Conservation (phyloP, 768 basidiomycete species). For the Amyloporia xantha region DNA sequence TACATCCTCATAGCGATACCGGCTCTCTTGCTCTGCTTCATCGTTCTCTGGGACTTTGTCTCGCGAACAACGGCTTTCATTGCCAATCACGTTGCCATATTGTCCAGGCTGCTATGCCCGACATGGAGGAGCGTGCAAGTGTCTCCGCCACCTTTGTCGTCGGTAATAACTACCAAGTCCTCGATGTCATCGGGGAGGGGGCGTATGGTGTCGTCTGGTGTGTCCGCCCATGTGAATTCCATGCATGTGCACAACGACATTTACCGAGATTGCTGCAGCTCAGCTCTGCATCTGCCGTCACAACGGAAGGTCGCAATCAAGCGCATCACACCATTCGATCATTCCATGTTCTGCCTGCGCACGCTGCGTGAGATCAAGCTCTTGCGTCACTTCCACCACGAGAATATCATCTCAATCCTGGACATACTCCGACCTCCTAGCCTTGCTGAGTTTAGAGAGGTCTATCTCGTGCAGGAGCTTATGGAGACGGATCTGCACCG, state of each 20-base stretch:
- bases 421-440: conserved; percentile 80
- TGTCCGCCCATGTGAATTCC: too few relatives aligned
- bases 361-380: conserved; percentile 95
- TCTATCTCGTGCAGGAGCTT: conserved; percentile 68
- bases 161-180: conserved; percentile 75
- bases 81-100: not conserved
- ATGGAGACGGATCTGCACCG: conserved; percentile 96
- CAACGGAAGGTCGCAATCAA: conserved; percentile 95
- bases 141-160: conserved; percentile 23
- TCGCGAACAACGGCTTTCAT: too few relatives aligned
- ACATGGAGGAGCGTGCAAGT: conserved; percentile 25
- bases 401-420: conserved; percentile 91
- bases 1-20: too few relatives aligned
- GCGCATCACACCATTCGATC: conserved; percentile 93
- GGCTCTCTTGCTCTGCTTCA: too few relatives aligned
- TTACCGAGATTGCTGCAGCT: conserved; percentile 31
- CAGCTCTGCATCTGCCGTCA: conserved; percentile 81
- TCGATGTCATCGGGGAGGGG: conserved; percentile 89
- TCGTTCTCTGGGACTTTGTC: too few relatives aligned
- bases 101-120: conserved; percentile 1
- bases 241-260: too few relatives aligned
- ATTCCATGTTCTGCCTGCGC: conserved; percentile 88
- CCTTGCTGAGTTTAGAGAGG: conserved; percentile 79
- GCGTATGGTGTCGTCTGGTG: conserved; percentile 91
- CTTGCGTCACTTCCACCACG: conserved; percentile 78